phyloP scores from a whole-genome alignment of 768 basidiomycete genomes.

The Polyporus arcularius region DNA sequence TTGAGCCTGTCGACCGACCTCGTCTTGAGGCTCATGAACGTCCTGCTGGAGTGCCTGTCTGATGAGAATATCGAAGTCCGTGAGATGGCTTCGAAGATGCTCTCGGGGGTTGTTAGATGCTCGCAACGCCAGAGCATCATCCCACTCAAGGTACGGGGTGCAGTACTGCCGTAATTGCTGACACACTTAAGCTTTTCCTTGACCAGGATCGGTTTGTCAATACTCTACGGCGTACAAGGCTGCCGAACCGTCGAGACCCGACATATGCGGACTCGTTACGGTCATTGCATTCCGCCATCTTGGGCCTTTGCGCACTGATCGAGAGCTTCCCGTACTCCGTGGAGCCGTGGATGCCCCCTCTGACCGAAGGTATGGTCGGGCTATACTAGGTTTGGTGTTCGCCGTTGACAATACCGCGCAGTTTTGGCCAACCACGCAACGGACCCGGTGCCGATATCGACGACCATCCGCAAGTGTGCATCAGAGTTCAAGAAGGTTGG shows the following conservation, averaged over 20 bases:
- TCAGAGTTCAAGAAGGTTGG: constrained; percentile 83
- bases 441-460: constrained; percentile 88
- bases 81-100: constrained; percentile 84
- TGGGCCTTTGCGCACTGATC: constrained; percentile 51
- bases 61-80: constrained; percentile 94
- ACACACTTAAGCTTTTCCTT: constrained; percentile 3
- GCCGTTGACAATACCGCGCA: constrained; percentile 28
- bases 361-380: constrained; percentile 63
- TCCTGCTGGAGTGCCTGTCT: constrained; percentile 77
- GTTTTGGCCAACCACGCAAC: constrained; percentile 78
- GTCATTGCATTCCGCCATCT: constrained; percentile 69
- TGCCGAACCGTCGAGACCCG: constrained; percentile 72
- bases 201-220: constrained; percentile 77
- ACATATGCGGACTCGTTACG: constrained; percentile 72
- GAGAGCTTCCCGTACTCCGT: constrained; percentile 62
- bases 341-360: constrained; percentile 55
- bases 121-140: constrained; percentile 88
- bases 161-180: neutral
- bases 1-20: constrained; percentile 69
- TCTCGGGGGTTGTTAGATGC: constrained; percentile 86
- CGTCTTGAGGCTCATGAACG: constrained; percentile 75
- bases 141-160: constrained; percentile 67
- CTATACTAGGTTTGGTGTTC: neutral
- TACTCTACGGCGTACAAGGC: constrained; percentile 56
- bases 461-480: constrained; percentile 83